Percentiles rank a stretch among this genome's conserved stretches.
These are phyloP conservation scores for Lasiosphaeria miniovina DNA, from an alignment of 495 filamentous ascomycete genomes.

Conservation along the genomic window DNA sequence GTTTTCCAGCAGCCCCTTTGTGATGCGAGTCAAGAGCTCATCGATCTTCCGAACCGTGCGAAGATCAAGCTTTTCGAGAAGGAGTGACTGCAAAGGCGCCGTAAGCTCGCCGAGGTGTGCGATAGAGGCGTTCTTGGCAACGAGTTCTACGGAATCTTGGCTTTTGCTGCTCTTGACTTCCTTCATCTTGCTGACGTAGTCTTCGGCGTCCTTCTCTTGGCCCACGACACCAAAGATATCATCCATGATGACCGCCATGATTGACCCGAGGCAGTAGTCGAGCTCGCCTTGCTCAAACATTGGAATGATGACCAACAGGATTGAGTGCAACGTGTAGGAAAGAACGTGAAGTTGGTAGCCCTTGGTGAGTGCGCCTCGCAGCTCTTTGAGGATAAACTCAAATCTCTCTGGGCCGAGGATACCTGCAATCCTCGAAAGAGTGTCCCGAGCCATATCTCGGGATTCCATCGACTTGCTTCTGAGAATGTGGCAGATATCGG, in stretches of 20 bases:
- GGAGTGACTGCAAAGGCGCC: constrained; percentile 68
- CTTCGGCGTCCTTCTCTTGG: constrained; percentile 94
- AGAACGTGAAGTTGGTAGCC: constrained; percentile 95
- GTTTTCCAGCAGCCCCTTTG: constrained; percentile 78
- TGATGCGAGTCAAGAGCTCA: constrained; percentile 79
- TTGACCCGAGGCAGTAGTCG: constrained; percentile 78
- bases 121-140: constrained; percentile 76
- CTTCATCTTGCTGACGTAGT: constrained; percentile 92
- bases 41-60: constrained; percentile 84
- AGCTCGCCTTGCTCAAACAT: constrained; percentile 75
- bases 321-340: constrained; percentile 91
- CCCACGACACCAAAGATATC: constrained; percentile 96
- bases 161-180: constrained; percentile 98
- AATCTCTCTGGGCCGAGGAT: constrained; percentile 79
- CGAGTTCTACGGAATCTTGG: constrained; percentile 93
- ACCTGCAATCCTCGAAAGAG: constrained; percentile 74
- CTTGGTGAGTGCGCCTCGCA: constrained; percentile 72
- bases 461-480: constrained; percentile 85
- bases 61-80: constrained; percentile 77
- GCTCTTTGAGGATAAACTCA: constrained; percentile 88
- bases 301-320: constrained; percentile 73
- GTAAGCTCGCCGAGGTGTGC: constrained; percentile 70
- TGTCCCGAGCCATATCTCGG: constrained; percentile 84
- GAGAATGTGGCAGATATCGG: constrained; percentile 88
- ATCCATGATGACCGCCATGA: constrained; percentile 88